Conservation (phyloP, 805 yeast genomes). For the Wickerhamomyces strasburgensis region DNA sequence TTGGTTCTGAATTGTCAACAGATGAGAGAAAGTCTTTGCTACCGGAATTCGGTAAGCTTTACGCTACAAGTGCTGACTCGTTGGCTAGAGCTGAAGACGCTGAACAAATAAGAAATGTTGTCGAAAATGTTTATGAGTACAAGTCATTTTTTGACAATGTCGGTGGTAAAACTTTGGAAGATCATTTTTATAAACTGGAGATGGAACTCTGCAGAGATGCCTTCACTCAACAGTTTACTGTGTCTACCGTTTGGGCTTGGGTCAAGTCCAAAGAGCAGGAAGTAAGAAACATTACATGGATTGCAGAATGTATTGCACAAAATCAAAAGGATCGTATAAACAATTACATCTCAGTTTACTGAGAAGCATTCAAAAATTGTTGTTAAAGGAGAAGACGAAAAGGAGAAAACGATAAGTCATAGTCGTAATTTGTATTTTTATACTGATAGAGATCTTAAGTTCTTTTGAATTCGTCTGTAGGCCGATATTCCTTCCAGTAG, state of each 20-base stretch:
- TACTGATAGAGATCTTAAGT: no score
- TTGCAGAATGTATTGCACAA: conserved; percentile 98
- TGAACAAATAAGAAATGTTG: conserved; percentile 69
- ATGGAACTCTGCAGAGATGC: conserved; percentile 91
- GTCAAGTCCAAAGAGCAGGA: conserved; percentile 94
- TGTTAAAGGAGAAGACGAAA: no score
- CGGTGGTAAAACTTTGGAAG: conserved; percentile 69
- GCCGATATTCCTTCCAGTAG: no score
- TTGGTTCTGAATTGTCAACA: conserved; percentile 72
- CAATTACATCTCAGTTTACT: conserved; percentile 81
- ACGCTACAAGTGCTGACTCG: conserved; percentile 59
- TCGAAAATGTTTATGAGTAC: conserved; percentile 63
- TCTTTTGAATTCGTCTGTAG: no score
- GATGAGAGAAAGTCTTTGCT: conserved; percentile 68
- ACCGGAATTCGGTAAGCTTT: conserved; percentile 79
- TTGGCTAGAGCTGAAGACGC: conserved; percentile 77
- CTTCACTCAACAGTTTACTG: conserved; percentile 93
- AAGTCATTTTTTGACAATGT: conserved; percentile 47
- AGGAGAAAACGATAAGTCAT: no score
- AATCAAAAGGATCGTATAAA: conserved; percentile 92
- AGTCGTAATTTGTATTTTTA: no score
- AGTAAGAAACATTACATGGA: conserved; percentile 97
- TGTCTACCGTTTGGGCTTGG: conserved; percentile 94
- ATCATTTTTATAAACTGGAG: conserved; percentile 87
- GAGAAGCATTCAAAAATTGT: no score